Evolutionary conservation across 108 stramenopile species (phyloP), one percentile per base, ranked within the genome.

Genomic region (Cylindrotheca fusiformis): DNA sequence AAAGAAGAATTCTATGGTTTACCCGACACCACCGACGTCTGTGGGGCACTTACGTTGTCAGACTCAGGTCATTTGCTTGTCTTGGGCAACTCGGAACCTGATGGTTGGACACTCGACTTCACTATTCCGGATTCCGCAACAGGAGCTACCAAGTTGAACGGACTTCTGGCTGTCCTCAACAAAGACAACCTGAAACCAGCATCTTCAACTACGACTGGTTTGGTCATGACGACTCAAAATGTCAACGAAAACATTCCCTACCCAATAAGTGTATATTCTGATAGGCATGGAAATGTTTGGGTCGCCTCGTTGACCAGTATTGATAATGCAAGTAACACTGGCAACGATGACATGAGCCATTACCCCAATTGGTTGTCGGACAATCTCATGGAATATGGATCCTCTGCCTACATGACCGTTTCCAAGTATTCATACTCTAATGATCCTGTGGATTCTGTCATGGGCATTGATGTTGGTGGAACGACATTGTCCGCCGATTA

Each of bases 381-480:
- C 6, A 14, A 41, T 26, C 27, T 30, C 22, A 27, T 57, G 12
- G 51, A 71, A 28, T 64, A 71, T 48, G 70, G 70, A 41, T 25
- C 44, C 2, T 63, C 59, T n/a, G 52, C 48, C 47, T 60, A 71
- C 19, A 64, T 71, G 62, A 55, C 55, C n/a, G 56, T 71, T 21
- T 22, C 45, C 50, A 63, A 58, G 30, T 30, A 58, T 0, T 14
- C 31, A 19, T 31, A 55, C 10, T 30, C 32, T 12, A 32, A 18
- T 21, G 50, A 52, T 29, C 10, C 36, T 14, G 36, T 6, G 20
- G 31, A 63, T 18, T 21, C 53, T 20, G 32, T 63, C 31, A 10
- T 32, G 14, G 70, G 70, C 28, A 48, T 71, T 22, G n/a, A 49
- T 21, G 46, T 49, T 19, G 70, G 70, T 29, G 23, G 60, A 4